phyloP scores from a whole-genome alignment of 2,329 filamentous ascomycete genomes.

The Macrophomina tecta region DNA sequence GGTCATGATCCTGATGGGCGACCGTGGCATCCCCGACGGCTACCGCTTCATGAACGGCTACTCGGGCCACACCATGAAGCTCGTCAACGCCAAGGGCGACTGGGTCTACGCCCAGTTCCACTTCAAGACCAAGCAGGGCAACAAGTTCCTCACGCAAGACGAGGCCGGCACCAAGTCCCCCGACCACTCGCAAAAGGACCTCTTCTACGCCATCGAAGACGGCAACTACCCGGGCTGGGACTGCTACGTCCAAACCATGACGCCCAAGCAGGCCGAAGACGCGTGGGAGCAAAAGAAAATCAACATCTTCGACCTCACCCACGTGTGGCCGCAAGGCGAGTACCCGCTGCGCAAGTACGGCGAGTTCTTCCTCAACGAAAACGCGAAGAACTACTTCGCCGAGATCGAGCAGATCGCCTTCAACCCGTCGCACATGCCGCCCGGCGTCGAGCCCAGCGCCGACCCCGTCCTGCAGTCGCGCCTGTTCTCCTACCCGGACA shows the following conservation, averaged over 20 bases:
- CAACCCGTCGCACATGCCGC: slow-evolving; percentile 70
- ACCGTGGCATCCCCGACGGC: slow-evolving; percentile 61
- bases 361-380: slow-evolving; percentile 60
- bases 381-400: slow-evolving; percentile 66
- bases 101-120: slow-evolving; percentile 62
- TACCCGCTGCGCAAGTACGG: slow-evolving; percentile 61
- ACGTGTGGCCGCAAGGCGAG: slow-evolving; percentile 60
- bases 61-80: slow-evolving; percentile 59
- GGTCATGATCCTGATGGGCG: slow-evolving; percentile 61
- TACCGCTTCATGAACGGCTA: slow-evolving; percentile 64
- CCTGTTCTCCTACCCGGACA: slow-evolving; percentile 74
- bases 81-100: slow-evolving; percentile 59
- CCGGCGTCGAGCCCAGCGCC: slow-evolving; percentile 71
- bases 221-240: slow-evolving; percentile 61
- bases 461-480: slow-evolving; percentile 73
- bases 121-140: slow-evolving; percentile 60
- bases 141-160: slow-evolving; percentile 58
- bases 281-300: slow-evolving; percentile 60
- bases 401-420: slow-evolving; percentile 75
- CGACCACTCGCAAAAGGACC: slow-evolving; percentile 60
- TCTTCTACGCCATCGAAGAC: slow-evolving; percentile 59
- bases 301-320: slow-evolving; percentile 61
- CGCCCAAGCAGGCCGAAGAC: slow-evolving; percentile 58
- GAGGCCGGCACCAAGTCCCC: slow-evolving; percentile 58
- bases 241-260: slow-evolving; percentile 59